Evolutionary conservation across 1,284 basidiomycete species (phyloP).

Genomic region (Rhodotorula mucilaginosa): DNA sequence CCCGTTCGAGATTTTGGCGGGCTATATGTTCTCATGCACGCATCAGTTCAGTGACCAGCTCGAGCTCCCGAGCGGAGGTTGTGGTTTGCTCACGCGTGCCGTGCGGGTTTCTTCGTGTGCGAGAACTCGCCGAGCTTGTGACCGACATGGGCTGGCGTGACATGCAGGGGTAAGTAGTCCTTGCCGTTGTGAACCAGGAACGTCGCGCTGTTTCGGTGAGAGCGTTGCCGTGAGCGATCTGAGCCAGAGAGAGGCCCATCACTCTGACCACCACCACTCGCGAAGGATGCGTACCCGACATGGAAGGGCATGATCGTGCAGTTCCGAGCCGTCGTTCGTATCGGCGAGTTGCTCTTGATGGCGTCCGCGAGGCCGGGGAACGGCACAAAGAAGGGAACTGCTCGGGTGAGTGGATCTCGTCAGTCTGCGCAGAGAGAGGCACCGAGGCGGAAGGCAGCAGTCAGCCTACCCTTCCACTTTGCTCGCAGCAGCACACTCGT

Average conservation of each 20-base stretch:
- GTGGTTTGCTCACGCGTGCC: background rate
- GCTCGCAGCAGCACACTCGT: constrained; percentile 15
- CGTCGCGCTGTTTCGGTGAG: constrained; percentile 24
- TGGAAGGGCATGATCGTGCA: constrained; percentile 95
- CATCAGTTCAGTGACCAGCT: too few relatives aligned
- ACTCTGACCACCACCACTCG: background rate
- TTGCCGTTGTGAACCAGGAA: constrained; percentile 87
- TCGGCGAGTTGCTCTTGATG: constrained; percentile 75
- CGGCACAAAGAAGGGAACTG: constrained; percentile 91
- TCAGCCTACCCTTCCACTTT: constrained; percentile 35
- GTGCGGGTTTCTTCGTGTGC: constrained; percentile 46
- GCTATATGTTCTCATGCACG: background rate
- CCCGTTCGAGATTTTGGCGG: background rate
- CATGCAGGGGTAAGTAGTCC: constrained; percentile 76
- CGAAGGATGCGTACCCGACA: constrained; percentile 61
- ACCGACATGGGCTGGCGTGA: constrained; percentile 97
- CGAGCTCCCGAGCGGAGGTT: background rate
- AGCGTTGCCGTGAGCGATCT: background rate
- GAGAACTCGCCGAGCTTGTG: constrained; percentile 97
- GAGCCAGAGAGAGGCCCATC: background rate
- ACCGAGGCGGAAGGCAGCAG: too few relatives aligned
- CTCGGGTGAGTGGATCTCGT: background rate
- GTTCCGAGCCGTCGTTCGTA: constrained; percentile 81
- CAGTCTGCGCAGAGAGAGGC: background rate
- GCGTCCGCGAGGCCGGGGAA: constrained; percentile 88